Base-by-base conservation (phyloP, 2,329 filamentous ascomycete species). In the Paraphoma chrysanthemicola region DNA sequence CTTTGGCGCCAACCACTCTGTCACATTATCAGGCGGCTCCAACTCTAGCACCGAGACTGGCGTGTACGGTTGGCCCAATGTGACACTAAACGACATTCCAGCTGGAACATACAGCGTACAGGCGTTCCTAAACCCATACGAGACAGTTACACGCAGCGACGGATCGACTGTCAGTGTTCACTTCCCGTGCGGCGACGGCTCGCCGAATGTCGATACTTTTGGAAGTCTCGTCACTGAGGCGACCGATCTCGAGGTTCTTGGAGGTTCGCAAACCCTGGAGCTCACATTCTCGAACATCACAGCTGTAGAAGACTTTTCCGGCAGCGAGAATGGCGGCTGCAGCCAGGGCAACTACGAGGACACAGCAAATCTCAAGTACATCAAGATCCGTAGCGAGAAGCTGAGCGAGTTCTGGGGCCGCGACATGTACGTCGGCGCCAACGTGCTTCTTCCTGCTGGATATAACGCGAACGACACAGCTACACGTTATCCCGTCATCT, bases 331-430 rank as follows among this genome's bases (percentile, higher is more conserved):
- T 30, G 75, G 76, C 1, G 73, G 73, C 3, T 77, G 76, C 56
- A 57, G 66, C 17, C 76, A 78, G 51, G 76, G 74, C n/a, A 78
- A 78, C 51, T 77, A 77, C 48, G 57, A 63, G 30, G 74, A 78
- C 29, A 75, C 69, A 0, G 63, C 70, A 6, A 55, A 55, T 4
- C 50, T 77, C 2, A 77, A 76, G 53, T 59, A 75, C 47, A 48
- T 77, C 62, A 78, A 78, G 59, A 77, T 78, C 14, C 74, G 73
- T 18, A 77, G 76, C 53, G 56, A 70, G n/a, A 67, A 64, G 33
- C 57, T 78, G 29, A 76, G 72, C 65, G 56, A 67, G 1, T 78
- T 74, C 44, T 77, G 73, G 75, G 66, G 67, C 48, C 69, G 73
- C 48, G 69, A 77, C 39, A 66, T 72, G 66, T 69, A 75, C 56